phyloP scores from a whole-genome alignment of 805 yeast species.

The Saccharomyces mikatae region DNA sequence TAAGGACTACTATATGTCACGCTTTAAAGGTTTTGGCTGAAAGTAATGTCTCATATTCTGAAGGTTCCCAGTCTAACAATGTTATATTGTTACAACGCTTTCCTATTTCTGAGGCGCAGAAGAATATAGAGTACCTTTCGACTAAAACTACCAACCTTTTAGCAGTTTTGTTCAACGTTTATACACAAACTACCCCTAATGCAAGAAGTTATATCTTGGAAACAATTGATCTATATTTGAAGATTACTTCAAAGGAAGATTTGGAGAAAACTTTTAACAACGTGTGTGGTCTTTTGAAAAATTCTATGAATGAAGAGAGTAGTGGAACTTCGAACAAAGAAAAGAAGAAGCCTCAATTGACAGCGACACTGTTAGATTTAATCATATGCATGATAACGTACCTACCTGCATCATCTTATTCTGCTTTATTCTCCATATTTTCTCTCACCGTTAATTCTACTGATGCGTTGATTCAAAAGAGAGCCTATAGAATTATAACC shows the following conservation, averaged over 20 bases:
- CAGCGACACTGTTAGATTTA: conserved; percentile 86
- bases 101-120: conserved; percentile 45
- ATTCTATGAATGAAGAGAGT: conserved; percentile 58
- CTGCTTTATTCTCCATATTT: conserved; percentile 72
- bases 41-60: conserved; percentile 50
- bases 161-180: conserved; percentile 85
- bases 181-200: conserved; percentile 79
- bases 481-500: conserved; percentile 74
- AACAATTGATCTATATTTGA: conserved; percentile 72
- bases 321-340: conserved; percentile 12
- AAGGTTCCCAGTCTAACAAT: conserved; percentile 52
- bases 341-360: conserved; percentile 36
- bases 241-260: conserved; percentile 59
- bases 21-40: conserved; percentile 72
- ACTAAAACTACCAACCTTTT: conserved; percentile 64
- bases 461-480: conserved; percentile 73
- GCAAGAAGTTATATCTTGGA: conserved; percentile 79
- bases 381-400: conserved; percentile 81
- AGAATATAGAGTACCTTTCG: conserved; percentile 56
- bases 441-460: conserved; percentile 51
- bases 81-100: conserved; percentile 52
- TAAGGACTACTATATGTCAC: conserved; percentile 78
- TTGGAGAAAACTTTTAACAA: conserved; percentile 72
- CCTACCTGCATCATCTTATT: conserved; percentile 62
- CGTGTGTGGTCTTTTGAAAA: conserved; percentile 70